Percentiles rank a stretch among this genome's conserved stretches.
Evolutionary conservation across 352 stramenopile genomes (phyloP).

Genomic region (Phytophthora hybrid): DNA sequence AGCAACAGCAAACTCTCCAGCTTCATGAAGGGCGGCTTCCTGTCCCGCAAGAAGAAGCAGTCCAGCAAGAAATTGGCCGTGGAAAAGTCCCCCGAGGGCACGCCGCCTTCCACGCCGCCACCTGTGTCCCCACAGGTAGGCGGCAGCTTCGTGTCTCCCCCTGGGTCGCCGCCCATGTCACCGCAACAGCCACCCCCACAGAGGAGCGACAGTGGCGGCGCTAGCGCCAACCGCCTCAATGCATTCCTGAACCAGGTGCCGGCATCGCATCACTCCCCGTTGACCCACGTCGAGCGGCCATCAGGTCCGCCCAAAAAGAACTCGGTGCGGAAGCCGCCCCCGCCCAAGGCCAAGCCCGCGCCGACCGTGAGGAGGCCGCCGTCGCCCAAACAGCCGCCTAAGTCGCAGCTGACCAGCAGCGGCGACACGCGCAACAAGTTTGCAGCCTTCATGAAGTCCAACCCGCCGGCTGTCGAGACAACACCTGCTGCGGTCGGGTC

Average conservation of each 20-base stretch:
- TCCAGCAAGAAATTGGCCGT: slow-evolving; percentile 38
- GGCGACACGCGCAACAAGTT: slow-evolving; percentile 78
- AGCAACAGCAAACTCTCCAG: slow-evolving; percentile 76
- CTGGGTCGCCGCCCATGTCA: slow-evolving; percentile 33
- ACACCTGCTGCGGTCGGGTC: slow-evolving; percentile 28
- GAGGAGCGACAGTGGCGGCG: slow-evolving; percentile 54
- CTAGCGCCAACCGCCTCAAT: slow-evolving; percentile 71
- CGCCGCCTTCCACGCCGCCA: slow-evolving; percentile 66
- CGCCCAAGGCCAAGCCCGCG: slow-evolving; percentile 30
- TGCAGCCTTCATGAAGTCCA: slow-evolving; percentile 82
- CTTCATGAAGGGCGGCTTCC: slow-evolving; percentile 87
- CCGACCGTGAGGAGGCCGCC: slow-evolving; percentile 31
- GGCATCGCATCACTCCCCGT: slow-evolving; percentile 56
- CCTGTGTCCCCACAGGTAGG: slow-evolving; percentile 58
- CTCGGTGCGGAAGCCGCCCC: slow-evolving; percentile 48
- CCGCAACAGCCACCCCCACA: slow-evolving; percentile 36
- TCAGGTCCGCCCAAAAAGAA: slow-evolving; percentile 64
- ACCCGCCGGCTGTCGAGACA: slow-evolving; percentile 56
- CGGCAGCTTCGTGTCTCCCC: slow-evolving; percentile 40
- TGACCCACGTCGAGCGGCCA: slow-evolving; percentile 67
- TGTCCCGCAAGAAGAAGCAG: slow-evolving; percentile 74
- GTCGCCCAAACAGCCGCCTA: slow-evolving; percentile 39
- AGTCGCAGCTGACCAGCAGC: slow-evolving; percentile 18
- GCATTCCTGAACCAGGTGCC: slow-evolving; percentile 84
- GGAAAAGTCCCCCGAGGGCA: slow-evolving; percentile 55